Percentiles rank a stretch among this genome's conserved stretches.
These are phyloP conservation scores for Nitzschia sp. DNA, from an alignment of 108 stramenopile genomes.

Conservation along the genomic window DNA sequence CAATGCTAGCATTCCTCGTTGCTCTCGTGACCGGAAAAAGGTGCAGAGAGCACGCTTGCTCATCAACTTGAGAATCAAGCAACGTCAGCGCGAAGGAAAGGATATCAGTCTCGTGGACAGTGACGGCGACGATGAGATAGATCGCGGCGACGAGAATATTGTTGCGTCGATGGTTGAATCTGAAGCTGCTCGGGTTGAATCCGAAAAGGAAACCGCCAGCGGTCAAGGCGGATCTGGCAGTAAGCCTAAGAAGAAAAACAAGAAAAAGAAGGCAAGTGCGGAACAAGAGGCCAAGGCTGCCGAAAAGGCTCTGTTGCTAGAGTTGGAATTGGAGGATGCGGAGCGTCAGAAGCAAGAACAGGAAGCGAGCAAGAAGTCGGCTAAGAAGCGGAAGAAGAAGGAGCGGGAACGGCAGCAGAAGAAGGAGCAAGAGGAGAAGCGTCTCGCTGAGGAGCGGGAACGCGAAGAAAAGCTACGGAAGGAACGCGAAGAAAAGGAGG, in stretches of 20 bases:
- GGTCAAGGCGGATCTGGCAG: neutral
- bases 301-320: conserved; percentile 79
- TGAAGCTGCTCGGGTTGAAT: neutral
- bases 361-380: conserved; percentile 72
- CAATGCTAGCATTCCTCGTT: conserved; percentile 89
- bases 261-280: conserved; percentile 71
- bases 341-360: conserved; percentile 69
- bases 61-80: conserved; percentile 85
- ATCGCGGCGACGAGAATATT: conserved; percentile 48
- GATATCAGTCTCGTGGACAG: neutral
- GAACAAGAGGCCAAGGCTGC: conserved; percentile 84
- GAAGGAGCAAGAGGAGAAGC: conserved; percentile 71
- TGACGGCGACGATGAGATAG: conserved; percentile 58
- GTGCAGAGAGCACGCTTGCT: conserved; percentile 86
- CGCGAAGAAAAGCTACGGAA: conserved; percentile 51
- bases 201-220: neutral
- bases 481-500: conserved; percentile 49
- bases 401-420: conserved; percentile 82
- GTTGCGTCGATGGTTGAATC: conserved; percentile 19
- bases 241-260: conserved; percentile 48
- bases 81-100: conserved; percentile 71
- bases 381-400: conserved; percentile 89
- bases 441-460: conserved; percentile 57
- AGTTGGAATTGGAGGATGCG: conserved; percentile 77
- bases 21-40: conserved; percentile 90